phyloP scores from a whole-genome alignment of 139 green algal species.

The Coccomyxa sp. region DNA sequence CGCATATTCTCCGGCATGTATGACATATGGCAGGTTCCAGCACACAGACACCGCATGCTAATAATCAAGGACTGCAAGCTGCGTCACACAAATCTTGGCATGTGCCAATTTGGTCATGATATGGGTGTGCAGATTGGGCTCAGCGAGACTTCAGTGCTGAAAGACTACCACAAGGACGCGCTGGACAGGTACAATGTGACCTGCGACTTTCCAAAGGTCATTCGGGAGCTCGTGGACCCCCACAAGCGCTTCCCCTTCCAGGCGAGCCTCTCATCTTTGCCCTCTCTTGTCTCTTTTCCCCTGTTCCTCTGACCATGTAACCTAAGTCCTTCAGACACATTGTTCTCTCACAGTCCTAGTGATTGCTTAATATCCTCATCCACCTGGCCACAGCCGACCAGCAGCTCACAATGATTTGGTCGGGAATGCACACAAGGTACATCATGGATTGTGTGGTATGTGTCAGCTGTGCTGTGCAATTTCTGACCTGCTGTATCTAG shows the following conservation, averaged over 20 bases:
- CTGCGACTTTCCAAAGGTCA: conserved; percentile 30
- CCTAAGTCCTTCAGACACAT: not conserved
- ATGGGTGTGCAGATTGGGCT: conserved; percentile 45
- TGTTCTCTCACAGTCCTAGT: not conserved
- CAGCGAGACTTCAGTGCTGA: conserved; percentile 49
- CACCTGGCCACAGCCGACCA: no score
- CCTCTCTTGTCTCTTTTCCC: conserved; percentile 1
- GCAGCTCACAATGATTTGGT: no score
- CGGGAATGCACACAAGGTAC: no score
- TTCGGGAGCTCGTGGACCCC: conserved; percentile 30
- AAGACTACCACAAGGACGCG: conserved; percentile 67
- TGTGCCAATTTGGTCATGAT: not conserved
- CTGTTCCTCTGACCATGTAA: not conserved
- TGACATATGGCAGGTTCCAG: no score
- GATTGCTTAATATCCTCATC: no score
- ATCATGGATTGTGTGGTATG: no score
- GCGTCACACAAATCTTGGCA: no score
- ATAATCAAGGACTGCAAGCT: no score
- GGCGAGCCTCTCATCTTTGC: conserved; percentile 3
- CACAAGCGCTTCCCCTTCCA: conserved; percentile 14
- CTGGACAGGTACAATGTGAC: conserved; percentile 40
- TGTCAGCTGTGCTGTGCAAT: no score
- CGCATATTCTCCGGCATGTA: not conserved
- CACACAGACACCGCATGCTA: no score
- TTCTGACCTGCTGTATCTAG: no score